Base-by-base conservation (phyloP, 768 basidiomycete genomes). In the Tulasnella sp. region DNA sequence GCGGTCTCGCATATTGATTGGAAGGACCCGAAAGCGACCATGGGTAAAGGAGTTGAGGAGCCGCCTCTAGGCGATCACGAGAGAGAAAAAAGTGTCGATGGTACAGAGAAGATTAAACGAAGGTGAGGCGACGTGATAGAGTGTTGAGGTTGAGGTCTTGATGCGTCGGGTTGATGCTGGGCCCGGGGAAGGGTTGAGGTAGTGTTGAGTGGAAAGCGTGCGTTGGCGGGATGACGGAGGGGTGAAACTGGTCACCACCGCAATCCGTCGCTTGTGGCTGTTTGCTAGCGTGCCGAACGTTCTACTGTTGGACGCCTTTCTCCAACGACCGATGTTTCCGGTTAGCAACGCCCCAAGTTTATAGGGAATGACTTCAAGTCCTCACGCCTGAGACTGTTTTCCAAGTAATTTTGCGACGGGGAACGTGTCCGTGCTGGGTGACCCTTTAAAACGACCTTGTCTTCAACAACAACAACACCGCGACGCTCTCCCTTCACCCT, bases 21-120 rank as follows among this genome's bases (percentile, higher is more conserved):
- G 84, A 98, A 98, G 69, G 91, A 92, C 52, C 95, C 96, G 80
- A 99, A 98, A 79, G 89, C 81, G 79, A 98, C 68, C 75, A 74
- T 75, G 36, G 67, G 41, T 32, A 68, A 65, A 65, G 63, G 35
- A 65, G 34, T 65, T 19, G 63, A n/a, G n/a, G n/a, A 32, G 36
- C 37, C 67, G 37, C 37, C 67, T 34, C n/a, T 4, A 68, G 37
- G 37, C 37, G 67, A 42, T 68, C 26, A 35, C 11, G 32, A 35
- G n/a, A 52, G 26, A 52, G 47, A 26, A 26, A 26, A n/a, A n/a
- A 52, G 26, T 9, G 47, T 52, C 47, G 47, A 22, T 22, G 19
- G 26, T 52, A 52, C 47, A 22, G 11, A 52, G 47, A 19, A n/a
- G n/a, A 22, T 52, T 26, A 52, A 52, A 52, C 47, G 47, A 52